Percentiles rank a stretch among this genome's conserved stretches.
Evolutionary conservation across 345 rosid species (phyloP).

Genomic region (Murraya paniculata): DNA sequence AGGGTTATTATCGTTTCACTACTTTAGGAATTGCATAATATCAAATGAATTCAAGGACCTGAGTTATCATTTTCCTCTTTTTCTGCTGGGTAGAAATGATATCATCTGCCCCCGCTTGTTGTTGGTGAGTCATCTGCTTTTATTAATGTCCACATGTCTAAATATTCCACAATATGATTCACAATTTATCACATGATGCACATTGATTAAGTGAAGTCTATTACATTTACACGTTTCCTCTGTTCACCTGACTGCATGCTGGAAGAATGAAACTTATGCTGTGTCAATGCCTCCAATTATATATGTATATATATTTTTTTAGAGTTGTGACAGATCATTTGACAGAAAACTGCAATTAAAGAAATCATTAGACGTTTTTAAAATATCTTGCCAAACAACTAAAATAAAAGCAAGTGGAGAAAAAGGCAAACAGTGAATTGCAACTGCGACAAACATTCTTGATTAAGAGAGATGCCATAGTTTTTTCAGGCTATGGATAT

Average conservation of each 20-base stretch:
- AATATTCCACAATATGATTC: background rate
- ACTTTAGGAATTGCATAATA: too few species aligned
- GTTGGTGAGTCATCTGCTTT: background rate
- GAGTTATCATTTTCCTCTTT: background rate
- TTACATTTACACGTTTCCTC: background rate
- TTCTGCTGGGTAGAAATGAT: background rate
- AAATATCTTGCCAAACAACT: background rate
- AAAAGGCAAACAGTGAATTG: constrained; percentile 6
- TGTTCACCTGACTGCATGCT: background rate
- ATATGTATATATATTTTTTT: too few species aligned
- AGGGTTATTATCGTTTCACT: too few species aligned
- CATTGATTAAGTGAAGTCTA: background rate
- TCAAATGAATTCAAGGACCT: background rate
- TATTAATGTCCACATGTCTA: background rate
- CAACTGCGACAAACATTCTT: constrained; percentile 8
- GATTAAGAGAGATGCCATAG: constrained; percentile 9
- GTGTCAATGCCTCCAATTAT: background rate
- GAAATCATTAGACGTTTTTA: background rate
- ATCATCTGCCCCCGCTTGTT: background rate
- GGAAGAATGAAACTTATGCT: background rate
- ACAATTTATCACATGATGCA: background rate
- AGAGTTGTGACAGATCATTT: background rate
- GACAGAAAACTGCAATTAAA: background rate
- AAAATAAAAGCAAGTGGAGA: background rate
- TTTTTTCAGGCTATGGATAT: constrained; percentile 28